Base-by-base conservation (phyloP, 2,329 filamentous ascomycete species). In the Beauveria sp. region DNA sequence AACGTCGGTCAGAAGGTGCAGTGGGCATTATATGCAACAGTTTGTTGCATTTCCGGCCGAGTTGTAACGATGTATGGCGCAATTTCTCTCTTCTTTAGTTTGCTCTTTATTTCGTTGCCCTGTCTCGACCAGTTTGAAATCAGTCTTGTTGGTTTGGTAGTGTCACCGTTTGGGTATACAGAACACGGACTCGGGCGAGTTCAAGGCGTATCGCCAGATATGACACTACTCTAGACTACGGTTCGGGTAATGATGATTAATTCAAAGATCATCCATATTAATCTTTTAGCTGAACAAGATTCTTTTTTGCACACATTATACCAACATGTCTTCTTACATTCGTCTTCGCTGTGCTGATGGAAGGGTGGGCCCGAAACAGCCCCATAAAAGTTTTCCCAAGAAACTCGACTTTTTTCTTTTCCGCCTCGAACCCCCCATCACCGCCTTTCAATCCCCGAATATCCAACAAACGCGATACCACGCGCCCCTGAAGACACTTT, bases 1-100 rank as follows among this genome's bases (percentile, higher is more conserved):
- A 59, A 59, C 47, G 56, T 59, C 47, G 30, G n/a, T 28, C 56
- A 59, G 47, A 59, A 48, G 56, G 47, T 59, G 43, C 56, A 59
- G 56, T 59, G 56, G 56, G 56, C 43, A 59, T 59, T 59, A 51
- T 52, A 59, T 52, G 47, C 34, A 46, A 59, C 47, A 44, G 24
- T 52, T 34, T 51, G 47, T 59, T 40, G 37, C 37, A 52, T 59
- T 52, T 59, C 47, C 24, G 47, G 10, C n/a, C 22, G 47, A 52
- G 47, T 59, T 59, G 56, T 7, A 26, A 41, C 5, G n/a, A n/a
- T 9, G 7, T 34, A 8, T n/a, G 34, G 47, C 47, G 30, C 2
- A 41, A 6, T 20, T 24, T 10, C 7, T 34, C 12, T 24, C 1
- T 22, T 56, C 3, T 47, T 37, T 34, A 3, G 9, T 24, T 47